A percentile compares a stretch with the other conserved stretches of the same genome.
Evolutionary conservation across 768 basidiomycete species (phyloP).

Genomic region (Tulasnella sp.): DNA sequence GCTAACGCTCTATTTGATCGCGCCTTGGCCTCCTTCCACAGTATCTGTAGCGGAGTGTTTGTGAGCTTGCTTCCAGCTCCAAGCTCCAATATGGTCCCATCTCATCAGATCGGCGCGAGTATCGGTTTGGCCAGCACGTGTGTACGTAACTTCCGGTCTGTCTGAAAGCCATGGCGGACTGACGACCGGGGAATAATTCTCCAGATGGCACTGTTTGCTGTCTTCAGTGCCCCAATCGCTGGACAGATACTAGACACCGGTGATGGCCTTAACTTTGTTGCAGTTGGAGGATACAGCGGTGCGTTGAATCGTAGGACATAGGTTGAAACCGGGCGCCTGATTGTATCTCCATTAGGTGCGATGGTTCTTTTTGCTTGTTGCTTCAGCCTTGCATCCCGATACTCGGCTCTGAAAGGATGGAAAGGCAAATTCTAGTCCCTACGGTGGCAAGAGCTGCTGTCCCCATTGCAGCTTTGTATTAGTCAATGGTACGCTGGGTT

Average conservation of each 20-base stretch:
- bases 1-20: background rate
- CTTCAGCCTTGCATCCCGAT: conserved; percentile 1
- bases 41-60: conserved; percentile 60
- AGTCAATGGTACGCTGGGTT: too few species aligned
- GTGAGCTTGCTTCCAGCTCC: conserved; percentile 32
- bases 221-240: conserved; percentile 30
- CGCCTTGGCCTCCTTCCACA: conserved; percentile 32
- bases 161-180: conserved; percentile 3
- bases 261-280: conserved; percentile 6
- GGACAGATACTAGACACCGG: conserved; percentile 24
- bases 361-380: conserved; percentile 6
- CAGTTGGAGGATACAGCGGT: conserved; percentile 29
- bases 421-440: conserved; percentile 13
- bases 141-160: background rate
- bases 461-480: too few species aligned
- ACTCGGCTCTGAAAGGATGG: conserved; percentile 5
- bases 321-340: too few species aligned
- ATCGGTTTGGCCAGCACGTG: conserved; percentile 28
- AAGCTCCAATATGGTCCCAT: conserved; percentile 22
- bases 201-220: conserved; percentile 27
- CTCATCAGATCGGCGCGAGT: conserved; percentile 19
- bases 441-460: too few species aligned
- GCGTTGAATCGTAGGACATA: too few species aligned
- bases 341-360: background rate
- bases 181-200: conserved; percentile 8